A percentile compares a stretch with the other conserved stretches of the same genome.
phyloP scores from a whole-genome alignment of 2,329 filamentous ascomycete genomes.

The Fusarium camptoceras region DNA sequence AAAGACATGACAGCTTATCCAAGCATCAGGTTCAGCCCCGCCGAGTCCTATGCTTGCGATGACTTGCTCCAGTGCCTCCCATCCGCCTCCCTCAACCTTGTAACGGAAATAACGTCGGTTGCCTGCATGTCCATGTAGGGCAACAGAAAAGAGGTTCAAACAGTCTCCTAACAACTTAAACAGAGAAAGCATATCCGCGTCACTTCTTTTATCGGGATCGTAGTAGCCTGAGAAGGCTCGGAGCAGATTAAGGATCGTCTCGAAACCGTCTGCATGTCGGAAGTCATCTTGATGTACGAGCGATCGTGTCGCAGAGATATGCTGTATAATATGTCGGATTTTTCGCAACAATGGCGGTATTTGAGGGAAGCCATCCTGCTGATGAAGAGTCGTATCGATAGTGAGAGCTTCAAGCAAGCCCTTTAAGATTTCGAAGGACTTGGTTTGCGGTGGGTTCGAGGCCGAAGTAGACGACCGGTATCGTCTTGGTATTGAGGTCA shows the following conservation, averaged over 20 bases:
- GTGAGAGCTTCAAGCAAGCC: conserved; percentile 63
- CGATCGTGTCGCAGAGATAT: conserved; percentile 62
- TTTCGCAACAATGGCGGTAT: conserved; percentile 63
- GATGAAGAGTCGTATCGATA: conserved; percentile 48
- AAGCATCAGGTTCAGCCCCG: conserved; percentile 73
- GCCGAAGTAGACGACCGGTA: conserved; percentile 74
- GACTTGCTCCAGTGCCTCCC: conserved; percentile 79
- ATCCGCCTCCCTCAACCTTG: conserved; percentile 80
- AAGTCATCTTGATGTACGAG: conserved; percentile 80
- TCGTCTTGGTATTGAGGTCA: conserved; percentile 65
- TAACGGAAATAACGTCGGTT: conserved; percentile 89
- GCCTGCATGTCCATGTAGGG: conserved; percentile 81
- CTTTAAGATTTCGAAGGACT: conserved; percentile 70
- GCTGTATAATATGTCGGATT: conserved; percentile 74
- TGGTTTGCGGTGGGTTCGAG: conserved; percentile 67
- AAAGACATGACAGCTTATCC: conserved; percentile 79
- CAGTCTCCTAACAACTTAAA: conserved; percentile 77
- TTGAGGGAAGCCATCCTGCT: conserved; percentile 60
- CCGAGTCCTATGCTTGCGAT: conserved; percentile 75
- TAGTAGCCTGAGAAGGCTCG: conserved; percentile 81
- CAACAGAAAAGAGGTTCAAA: conserved; percentile 79
- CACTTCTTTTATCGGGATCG: conserved; percentile 70
- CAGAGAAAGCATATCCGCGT: conserved; percentile 72
- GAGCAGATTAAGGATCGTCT: conserved; percentile 76
- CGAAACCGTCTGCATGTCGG: conserved; percentile 82